phyloP scores from a whole-genome alignment of 257 asterid species.

The Scutellaria baicalensis region DNA sequence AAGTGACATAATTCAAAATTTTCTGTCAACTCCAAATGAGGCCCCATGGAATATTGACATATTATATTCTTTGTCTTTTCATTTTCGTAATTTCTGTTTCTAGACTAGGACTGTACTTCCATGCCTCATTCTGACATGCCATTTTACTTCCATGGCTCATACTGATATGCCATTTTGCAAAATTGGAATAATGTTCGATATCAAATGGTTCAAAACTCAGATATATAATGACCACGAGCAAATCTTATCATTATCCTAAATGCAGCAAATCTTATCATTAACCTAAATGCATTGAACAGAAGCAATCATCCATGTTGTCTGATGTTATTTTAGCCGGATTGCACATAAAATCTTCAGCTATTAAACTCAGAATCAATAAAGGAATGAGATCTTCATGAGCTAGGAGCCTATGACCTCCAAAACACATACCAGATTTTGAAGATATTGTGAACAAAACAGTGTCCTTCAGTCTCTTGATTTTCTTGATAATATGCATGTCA shows the following conservation, averaged over 20 bases:
- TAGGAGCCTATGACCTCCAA: not conserved
- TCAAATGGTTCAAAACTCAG: not conserved
- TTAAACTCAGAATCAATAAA: not conserved
- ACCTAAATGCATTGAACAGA: not conserved
- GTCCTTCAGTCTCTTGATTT: constrained; percentile 52
- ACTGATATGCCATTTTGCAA: not conserved
- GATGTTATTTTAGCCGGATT: not conserved
- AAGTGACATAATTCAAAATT: not conserved
- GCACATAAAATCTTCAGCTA: not conserved
- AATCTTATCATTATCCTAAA: not conserved
- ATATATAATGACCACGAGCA: not conserved
- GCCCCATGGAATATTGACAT: not conserved
- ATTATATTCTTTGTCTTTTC: not conserved
- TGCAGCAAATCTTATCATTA: not conserved
- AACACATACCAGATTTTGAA: constrained; percentile 56
- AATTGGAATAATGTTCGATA: not conserved
- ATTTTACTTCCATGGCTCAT: too few species aligned
- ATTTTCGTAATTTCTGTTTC: not conserved
- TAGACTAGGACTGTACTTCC: not conserved
- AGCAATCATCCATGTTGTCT: not conserved
- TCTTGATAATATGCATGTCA: constrained; percentile 26
- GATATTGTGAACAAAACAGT: constrained; percentile 41
- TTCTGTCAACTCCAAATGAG: not conserved
- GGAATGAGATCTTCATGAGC: constrained; percentile 4
- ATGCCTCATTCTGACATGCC: not conserved